A percentile compares a stretch with the other conserved stretches of the same genome.
Conservation (phyloP, 306 rosid genomes). For the Parietaria judaica region DNA sequence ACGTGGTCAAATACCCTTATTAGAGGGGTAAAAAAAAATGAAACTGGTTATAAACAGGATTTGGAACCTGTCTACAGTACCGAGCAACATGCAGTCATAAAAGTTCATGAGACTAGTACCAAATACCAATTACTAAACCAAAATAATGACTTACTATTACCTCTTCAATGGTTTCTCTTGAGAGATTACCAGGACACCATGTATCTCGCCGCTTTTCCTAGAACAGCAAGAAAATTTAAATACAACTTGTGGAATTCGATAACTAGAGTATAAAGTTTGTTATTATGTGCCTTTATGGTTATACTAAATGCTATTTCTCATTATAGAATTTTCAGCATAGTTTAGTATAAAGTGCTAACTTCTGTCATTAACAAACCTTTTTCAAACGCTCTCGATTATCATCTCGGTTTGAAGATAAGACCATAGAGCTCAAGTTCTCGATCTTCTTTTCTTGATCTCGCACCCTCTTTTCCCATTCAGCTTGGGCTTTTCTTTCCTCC, state of each 20-base stretch:
- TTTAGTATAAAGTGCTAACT: constrained; percentile 9
- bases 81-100: no score
- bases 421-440: constrained; percentile 87
- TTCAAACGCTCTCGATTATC: constrained; percentile 49
- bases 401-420: constrained; percentile 78
- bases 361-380: constrained; percentile 40
- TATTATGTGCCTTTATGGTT: no score
- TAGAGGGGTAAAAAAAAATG: background rate
- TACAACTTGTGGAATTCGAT: background rate
- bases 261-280: no score
- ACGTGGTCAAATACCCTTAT: no score
- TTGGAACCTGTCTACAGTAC: no score
- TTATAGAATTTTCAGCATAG: no score
- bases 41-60: background rate
- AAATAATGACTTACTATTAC: constrained; percentile 35
- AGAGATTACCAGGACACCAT: constrained; percentile 80
- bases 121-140: background rate
- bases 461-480: constrained; percentile 80
- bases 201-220: constrained; percentile 90
- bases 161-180: constrained; percentile 37
- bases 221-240: constrained; percentile 16
- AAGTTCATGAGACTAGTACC: no score
- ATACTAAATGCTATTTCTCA: no score
- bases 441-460: constrained; percentile 87
- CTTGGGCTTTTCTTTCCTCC: constrained; percentile 88